Percentiles rank a stretch among this genome's conserved stretches.
These are phyloP conservation scores for Dioscorea alata DNA, from an alignment of 106 monocot genomes.

Conservation along the genomic window DNA sequence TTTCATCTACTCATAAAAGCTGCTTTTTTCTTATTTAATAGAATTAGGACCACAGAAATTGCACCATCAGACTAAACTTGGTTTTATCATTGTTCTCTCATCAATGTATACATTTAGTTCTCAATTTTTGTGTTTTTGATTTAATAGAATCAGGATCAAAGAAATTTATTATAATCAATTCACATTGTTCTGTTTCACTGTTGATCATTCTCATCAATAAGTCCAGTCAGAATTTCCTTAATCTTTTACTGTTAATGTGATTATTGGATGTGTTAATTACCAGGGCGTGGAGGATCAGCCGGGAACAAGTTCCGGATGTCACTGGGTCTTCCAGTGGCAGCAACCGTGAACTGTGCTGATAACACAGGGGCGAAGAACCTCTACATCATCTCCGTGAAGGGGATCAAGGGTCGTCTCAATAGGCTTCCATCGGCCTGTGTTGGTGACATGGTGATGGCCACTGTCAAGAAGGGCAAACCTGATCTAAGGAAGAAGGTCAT, in stretches of 20 bases:
- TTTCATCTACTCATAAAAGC: too few species aligned
- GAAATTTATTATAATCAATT: too few species aligned
- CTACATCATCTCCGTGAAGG: conserved; percentile 59
- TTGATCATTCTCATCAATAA: too few species aligned
- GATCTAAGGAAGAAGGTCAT: conserved; percentile 64
- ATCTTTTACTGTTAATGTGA: background rate
- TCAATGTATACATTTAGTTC: too few species aligned
- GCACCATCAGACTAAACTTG: too few species aligned
- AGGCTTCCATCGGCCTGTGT: conserved; percentile 48
- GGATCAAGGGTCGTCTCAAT: conserved; percentile 52
- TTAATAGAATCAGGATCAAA: too few species aligned
- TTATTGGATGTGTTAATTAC: background rate
- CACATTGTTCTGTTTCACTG: too few species aligned
- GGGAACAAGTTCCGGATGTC: conserved; percentile 66
- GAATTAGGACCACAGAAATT: too few species aligned
- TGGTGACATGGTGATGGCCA: conserved; percentile 69
- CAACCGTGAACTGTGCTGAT: conserved; percentile 54
- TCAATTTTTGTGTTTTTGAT: too few species aligned
- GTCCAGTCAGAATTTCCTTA: background rate
- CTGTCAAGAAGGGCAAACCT: conserved; percentile 64
- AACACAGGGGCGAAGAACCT: conserved; percentile 60
- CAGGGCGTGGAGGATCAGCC: conserved; percentile 28
- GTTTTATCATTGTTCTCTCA: too few species aligned
- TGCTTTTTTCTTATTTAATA: too few species aligned
- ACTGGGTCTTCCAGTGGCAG: conserved; percentile 62